These are phyloP conservation scores for Clarireedia hainanense DNA, from an alignment of 2,329 filamentous ascomycete species.

Conservation along the genomic window DNA sequence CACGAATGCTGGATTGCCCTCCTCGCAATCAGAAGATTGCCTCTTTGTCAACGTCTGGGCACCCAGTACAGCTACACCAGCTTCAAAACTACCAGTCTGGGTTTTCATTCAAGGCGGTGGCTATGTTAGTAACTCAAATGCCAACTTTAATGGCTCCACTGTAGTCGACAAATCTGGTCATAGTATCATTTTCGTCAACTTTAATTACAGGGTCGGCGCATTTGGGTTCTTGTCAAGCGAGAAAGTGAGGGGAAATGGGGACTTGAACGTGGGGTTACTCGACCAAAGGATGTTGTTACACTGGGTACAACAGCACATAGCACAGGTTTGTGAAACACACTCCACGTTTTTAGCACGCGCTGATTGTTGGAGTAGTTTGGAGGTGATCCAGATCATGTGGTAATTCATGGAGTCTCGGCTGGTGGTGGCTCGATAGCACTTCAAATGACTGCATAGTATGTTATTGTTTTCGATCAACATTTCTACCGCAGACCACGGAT, in stretches of 20 bases:
- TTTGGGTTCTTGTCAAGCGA: constrained; percentile 56
- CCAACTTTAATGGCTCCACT: constrained; percentile 43
- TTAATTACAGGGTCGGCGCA: constrained; percentile 56
- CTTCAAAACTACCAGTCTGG: constrained; percentile 44
- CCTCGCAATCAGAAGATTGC: constrained; percentile 30
- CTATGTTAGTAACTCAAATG: constrained; percentile 40
- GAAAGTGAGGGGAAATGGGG: constrained; percentile 44
- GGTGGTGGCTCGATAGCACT: constrained; percentile 39
- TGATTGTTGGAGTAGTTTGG: constrained; percentile 29
- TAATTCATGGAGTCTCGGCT: constrained; percentile 40
- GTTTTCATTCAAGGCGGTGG: constrained; percentile 44
- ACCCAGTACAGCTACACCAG: constrained; percentile 32
- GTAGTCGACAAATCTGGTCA: constrained; percentile 37
- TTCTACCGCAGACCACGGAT: not conserved
- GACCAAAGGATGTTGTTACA: constrained; percentile 53
- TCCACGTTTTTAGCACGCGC: not conserved
- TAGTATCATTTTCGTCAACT: constrained; percentile 48
- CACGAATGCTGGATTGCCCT: not conserved
- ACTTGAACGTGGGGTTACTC: constrained; percentile 54
- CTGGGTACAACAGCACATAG: constrained; percentile 56
- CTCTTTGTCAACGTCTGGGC: constrained; percentile 40
- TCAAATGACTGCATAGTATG: constrained; percentile 28
- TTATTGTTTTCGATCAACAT: not conserved
- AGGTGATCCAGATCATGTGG: constrained; percentile 38
- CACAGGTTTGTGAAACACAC: constrained; percentile 29